Percentiles rank a stretch among this genome's conserved stretches.
Evolutionary conservation across 1,284 basidiomycete species (phyloP).

Genomic region (Coniferiporia sulphurascens): DNA sequence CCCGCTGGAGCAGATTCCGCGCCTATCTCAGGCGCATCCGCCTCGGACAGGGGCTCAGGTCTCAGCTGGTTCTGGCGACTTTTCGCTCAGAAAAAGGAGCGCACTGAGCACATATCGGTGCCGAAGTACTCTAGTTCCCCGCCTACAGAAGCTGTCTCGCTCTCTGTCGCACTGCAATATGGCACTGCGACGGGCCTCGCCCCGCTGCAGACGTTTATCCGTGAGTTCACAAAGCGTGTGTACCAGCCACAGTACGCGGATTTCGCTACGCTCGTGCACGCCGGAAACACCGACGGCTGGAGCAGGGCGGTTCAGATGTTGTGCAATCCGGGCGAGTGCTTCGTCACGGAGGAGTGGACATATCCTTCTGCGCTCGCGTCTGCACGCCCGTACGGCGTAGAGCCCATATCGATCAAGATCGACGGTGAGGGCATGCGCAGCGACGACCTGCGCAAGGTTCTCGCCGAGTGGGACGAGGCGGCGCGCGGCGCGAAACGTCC

Average conservation of each 20-base stretch:
- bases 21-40: background rate
- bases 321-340: constrained; percentile 68
- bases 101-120: constrained; percentile 48
- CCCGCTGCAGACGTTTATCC: constrained; percentile 47
- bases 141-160: constrained; percentile 46
- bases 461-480: constrained; percentile 64
- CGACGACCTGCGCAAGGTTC: constrained; percentile 52
- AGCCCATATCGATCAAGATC: constrained; percentile 58
- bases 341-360: constrained; percentile 70
- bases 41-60: constrained; percentile 23
- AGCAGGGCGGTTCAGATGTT: constrained; percentile 48
- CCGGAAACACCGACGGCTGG: constrained; percentile 80
- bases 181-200: constrained; percentile 53
- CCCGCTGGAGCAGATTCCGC: constrained; percentile 11
- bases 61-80: constrained; percentile 66
- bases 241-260: constrained; percentile 69
- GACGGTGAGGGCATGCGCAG: constrained; percentile 70
- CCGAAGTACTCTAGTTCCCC: constrained; percentile 52
- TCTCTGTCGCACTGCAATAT: constrained; percentile 72
- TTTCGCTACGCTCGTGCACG: constrained; percentile 57
- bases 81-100: constrained; percentile 42
- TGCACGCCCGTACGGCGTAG: constrained; percentile 44
- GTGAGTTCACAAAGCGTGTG: constrained; percentile 57
- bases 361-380: constrained; percentile 52
- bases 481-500: constrained; percentile 55